Percentiles rank a stretch among this genome's conserved stretches.
Conservation (phyloP, 148 eudicot species). For the Camellia sinensis region DNA sequence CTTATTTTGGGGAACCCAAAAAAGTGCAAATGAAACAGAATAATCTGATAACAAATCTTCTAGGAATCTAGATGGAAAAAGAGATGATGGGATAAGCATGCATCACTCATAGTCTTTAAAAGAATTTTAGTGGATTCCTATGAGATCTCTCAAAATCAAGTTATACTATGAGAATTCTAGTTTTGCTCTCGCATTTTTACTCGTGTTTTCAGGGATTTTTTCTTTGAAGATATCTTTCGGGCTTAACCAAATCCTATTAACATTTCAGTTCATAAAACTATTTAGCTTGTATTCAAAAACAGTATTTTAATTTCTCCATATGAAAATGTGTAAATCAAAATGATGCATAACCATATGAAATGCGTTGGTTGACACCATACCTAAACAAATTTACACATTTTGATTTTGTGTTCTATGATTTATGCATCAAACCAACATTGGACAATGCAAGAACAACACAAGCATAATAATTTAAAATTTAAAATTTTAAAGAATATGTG, state of each 20-base stretch:
- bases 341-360: not conserved
- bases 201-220: not conserved
- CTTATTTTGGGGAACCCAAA: not conserved
- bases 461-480: not conserved
- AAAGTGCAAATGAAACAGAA: not conserved
- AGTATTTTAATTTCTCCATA: not conserved
- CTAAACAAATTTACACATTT: not conserved
- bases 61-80: too few species aligned
- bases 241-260: not conserved
- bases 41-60: too few species aligned
- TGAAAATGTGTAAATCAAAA: not conserved
- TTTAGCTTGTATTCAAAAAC: not conserved
- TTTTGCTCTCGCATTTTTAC: not conserved
- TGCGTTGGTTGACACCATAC: too few species aligned
- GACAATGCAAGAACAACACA: not conserved
- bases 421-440: not conserved
- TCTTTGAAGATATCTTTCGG: not conserved
- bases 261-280: not conserved
- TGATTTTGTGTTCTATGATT: not conserved
- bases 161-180: not conserved
- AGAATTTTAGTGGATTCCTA: not conserved
- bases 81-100: too few species aligned
- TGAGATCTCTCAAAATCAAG: not conserved
- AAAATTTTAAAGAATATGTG: not conserved
- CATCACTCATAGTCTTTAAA: too few species aligned